A percentile compares a stretch with the other conserved stretches of the same genome.
Conservation (phyloP, 441 rosid genomes). For the Pelargonium cotyledonis region DNA sequence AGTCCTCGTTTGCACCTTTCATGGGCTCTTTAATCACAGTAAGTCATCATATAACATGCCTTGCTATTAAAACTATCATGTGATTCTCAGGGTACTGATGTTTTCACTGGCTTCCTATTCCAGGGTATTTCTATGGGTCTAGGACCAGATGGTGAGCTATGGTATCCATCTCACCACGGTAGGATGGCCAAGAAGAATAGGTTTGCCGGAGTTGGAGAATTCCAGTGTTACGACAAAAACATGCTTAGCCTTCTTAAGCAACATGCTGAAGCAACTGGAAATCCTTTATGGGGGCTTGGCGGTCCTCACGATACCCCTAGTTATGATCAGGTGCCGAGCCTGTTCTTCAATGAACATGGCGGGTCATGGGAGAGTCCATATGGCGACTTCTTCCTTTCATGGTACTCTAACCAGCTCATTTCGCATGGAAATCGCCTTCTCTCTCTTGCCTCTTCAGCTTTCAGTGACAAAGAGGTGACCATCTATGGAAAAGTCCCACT, state of each 20-base stretch:
- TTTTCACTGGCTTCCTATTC: conserved; percentile 21
- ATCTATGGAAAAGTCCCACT: conserved; percentile 67
- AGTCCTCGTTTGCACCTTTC: conserved; percentile 55
- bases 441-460: conserved; percentile 50
- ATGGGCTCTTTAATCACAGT: conserved; percentile 69
- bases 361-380: conserved; percentile 86
- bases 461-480: conserved; percentile 31
- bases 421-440: conserved; percentile 68
- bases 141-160: conserved; percentile 81
- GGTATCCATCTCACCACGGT: conserved; percentile 63
- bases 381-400: conserved; percentile 75
- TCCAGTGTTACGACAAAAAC: conserved; percentile 75
- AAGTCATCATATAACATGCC: no score
- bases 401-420: conserved; percentile 70
- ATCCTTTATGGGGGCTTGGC: conserved; percentile 80
- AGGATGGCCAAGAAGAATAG: conserved; percentile 16
- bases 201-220: conserved; percentile 65
- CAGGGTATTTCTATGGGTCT: conserved; percentile 81
- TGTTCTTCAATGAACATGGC: conserved; percentile 61
- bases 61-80: no score
- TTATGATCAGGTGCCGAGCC: conserved; percentile 44
- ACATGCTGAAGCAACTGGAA: conserved; percentile 57
- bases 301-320: conserved; percentile 86
- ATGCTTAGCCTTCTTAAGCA: conserved; percentile 66
- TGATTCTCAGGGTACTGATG: no score